These are phyloP conservation scores for Colletotrichum aenigma DNA, from an alignment of 2,329 filamentous ascomycete genomes.

Conservation along the genomic window DNA sequence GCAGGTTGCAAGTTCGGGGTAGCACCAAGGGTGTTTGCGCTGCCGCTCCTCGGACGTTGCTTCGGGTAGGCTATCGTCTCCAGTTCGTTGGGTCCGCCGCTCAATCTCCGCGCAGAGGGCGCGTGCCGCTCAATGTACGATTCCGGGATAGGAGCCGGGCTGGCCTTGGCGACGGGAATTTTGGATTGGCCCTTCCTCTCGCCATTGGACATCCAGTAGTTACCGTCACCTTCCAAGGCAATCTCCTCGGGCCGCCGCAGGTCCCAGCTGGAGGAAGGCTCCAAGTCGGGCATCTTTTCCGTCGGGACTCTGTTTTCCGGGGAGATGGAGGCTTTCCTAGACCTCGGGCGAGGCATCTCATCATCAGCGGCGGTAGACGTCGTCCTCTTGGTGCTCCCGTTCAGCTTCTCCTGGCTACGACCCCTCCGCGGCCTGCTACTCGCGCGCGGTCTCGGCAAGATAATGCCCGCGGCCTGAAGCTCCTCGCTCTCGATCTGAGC, in stretches of 20 bases:
- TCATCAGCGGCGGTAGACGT: constrained; percentile 24
- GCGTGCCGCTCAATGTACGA: constrained; percentile 77
- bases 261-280: constrained; percentile 67
- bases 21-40: constrained; percentile 57
- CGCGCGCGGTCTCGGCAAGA: constrained; percentile 58
- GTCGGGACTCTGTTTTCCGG: constrained; percentile 40
- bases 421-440: constrained; percentile 52
- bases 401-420: constrained; percentile 41
- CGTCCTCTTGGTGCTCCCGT: constrained; percentile 30
- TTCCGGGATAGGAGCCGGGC: constrained; percentile 75
- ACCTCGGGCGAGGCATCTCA: constrained; percentile 2
- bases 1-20: constrained; percentile 28
- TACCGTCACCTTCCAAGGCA: constrained; percentile 59
- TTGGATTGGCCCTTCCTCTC: constrained; percentile 63
- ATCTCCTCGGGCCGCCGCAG: constrained; percentile 80
- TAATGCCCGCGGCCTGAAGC: constrained; percentile 78
- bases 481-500: constrained; percentile 82
- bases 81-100: constrained; percentile 55
- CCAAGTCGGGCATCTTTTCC: constrained; percentile 40
- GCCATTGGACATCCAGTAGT: constrained; percentile 56
- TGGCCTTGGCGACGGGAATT: constrained; percentile 85
- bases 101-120: constrained; percentile 66
- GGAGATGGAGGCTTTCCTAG: constrained; percentile 50
- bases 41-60: constrained; percentile 73
- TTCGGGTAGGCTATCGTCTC: constrained; percentile 64